These are phyloP conservation scores for Ballota nigra DNA, from an alignment of 257 asterid genomes.

Conservation along the genomic window DNA sequence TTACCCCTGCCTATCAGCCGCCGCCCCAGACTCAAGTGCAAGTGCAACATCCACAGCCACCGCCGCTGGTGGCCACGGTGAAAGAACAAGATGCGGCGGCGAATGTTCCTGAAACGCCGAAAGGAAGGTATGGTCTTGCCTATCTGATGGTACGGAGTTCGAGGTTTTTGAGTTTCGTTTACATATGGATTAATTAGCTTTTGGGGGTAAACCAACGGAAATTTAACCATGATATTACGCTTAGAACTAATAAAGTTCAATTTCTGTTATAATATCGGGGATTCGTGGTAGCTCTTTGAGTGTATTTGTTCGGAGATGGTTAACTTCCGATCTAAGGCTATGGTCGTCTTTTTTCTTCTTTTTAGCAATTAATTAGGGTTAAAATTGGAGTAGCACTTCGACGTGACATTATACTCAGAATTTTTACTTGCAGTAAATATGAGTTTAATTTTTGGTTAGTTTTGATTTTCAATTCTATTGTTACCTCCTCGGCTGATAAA, in stretches of 20 bases:
- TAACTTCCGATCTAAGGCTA: conserved; percentile 3
- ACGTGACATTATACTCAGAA: not conserved
- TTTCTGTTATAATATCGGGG: not conserved
- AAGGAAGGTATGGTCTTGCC: conserved; percentile 49
- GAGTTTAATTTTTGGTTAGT: not conserved
- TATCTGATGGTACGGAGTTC: not conserved
- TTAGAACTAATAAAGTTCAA: not conserved
- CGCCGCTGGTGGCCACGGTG: conserved; percentile 15
- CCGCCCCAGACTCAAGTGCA: conserved; percentile 35
- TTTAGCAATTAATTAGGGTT: not conserved
- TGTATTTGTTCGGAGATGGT: not conserved
- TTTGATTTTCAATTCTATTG: not conserved
- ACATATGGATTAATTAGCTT: not conserved
- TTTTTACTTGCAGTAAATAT: not conserved
- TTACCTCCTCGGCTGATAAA: not conserved
- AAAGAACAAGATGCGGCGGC: conserved; percentile 34
- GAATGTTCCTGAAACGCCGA: conserved; percentile 41
- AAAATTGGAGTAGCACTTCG: conserved; percentile 9
- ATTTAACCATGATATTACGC: not conserved
- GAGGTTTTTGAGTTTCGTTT: not conserved
- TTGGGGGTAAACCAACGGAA: not conserved
- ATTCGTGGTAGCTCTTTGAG: not conserved
- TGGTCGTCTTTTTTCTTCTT: not conserved
- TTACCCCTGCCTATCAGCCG: conserved; percentile 26
- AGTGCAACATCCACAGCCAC: conserved; percentile 20